Evolutionary conservation across 2,329 filamentous ascomycete species (phyloP).

Genomic region (Pestalotiopsis sp.): DNA sequence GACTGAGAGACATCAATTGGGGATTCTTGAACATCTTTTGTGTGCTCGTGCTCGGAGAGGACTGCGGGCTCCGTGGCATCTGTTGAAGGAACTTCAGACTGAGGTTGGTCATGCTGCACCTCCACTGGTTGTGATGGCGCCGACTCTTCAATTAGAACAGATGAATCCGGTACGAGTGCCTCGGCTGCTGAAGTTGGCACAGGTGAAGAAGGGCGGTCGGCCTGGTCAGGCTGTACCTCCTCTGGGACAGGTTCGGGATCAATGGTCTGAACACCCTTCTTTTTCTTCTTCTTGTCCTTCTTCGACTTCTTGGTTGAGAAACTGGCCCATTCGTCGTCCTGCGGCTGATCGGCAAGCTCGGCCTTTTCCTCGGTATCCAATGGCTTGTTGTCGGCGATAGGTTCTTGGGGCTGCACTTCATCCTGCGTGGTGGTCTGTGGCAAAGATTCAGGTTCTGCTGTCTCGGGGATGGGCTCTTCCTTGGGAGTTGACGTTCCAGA

Average conservation of each 20-base stretch:
- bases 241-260: background rate
- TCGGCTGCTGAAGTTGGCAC: background rate
- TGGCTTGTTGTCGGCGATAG: constrained; percentile 10
- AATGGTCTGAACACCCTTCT: constrained; percentile 14
- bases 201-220: background rate
- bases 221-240: background rate
- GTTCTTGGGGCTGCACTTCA: constrained; percentile 13
- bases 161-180: background rate
- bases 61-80: background rate
- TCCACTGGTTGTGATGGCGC: background rate
- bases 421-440: constrained; percentile 11
- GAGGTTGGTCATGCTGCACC: background rate
- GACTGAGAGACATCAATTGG: background rate
- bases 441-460: constrained; percentile 12
- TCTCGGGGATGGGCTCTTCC: constrained; percentile 12
- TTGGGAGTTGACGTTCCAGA: constrained; percentile 14
- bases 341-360: constrained; percentile 10
- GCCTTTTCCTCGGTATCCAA: constrained; percentile 14
- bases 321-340: constrained; percentile 5
- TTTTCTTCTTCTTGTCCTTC: constrained; percentile 37
- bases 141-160: background rate
- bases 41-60: background rate
- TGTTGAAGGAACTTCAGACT: background rate
- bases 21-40: background rate
- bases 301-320: constrained; percentile 27